A percentile compares a stretch with the other conserved stretches of the same genome.
phyloP scores from a whole-genome alignment of 2,329 filamentous ascomycete genomes.

The Ceratocystis papillata region DNA sequence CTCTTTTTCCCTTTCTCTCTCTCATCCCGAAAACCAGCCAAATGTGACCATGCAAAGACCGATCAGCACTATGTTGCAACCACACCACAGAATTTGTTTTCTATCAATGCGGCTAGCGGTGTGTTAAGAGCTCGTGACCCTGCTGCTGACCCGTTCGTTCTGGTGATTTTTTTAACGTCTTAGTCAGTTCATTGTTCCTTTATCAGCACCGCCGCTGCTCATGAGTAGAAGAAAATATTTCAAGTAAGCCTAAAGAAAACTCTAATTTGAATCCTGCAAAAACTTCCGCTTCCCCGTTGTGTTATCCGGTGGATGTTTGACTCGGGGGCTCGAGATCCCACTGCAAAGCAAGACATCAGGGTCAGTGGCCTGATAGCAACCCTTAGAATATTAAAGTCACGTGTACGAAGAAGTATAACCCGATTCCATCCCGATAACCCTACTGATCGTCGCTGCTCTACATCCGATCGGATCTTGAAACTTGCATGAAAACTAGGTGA shows the following conservation, averaged over 20 bases:
- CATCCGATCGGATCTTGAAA: not conserved
- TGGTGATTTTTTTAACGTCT: not conserved
- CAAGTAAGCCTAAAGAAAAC: not conserved
- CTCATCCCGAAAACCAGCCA: not conserved
- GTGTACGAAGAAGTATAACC: not conserved
- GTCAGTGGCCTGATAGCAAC: not conserved
- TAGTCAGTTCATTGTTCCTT: constrained; percentile 2
- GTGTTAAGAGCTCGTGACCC: not conserved
- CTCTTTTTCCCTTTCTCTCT: not conserved
- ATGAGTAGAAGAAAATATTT: not conserved
- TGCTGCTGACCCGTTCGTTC: not conserved
- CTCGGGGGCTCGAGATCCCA: not conserved
- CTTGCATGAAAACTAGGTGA: not conserved
- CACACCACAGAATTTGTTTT: constrained; percentile 2
- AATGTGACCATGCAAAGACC: not conserved
- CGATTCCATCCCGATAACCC: not conserved
- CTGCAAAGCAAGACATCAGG: not conserved
- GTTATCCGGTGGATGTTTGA: not conserved
- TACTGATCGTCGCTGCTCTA: not conserved
- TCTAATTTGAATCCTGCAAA: not conserved
- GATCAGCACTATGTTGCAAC: constrained; percentile 2
- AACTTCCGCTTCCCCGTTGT: constrained; percentile 9
- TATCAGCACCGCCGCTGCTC: not conserved
- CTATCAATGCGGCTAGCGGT: not conserved
- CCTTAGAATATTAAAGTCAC: not conserved